Evolutionary conservation across 1,139 yeast species (phyloP), one percentile per base, ranked within the genome.

Genomic region (Blastobotrys raffinosifermentans): DNA sequence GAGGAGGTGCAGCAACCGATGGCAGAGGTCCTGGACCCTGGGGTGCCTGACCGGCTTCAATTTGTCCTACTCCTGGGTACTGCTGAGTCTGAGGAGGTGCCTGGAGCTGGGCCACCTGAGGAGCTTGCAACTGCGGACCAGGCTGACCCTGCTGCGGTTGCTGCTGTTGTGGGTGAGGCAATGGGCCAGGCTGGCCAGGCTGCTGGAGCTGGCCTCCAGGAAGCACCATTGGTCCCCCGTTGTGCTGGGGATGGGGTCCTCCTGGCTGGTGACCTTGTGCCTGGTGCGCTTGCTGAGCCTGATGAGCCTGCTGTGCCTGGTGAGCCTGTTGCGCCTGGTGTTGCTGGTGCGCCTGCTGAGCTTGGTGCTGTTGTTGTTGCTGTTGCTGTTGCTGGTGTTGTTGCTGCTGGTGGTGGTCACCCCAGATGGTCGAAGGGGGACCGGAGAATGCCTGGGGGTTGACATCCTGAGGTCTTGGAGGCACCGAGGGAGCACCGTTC

Each of bases 401-500:
- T 34, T 21, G 47, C 35, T 35, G 50, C 33, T 45, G 54, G 31
- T 48, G 48, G 34, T 54, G 48, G 27, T 49, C 47, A 18, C 54
- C 57, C 58, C 57, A 52, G 32, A 50, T 46, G 9, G 55, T 50
- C 26, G 51, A 47, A 2, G 58, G 60, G 7, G 60, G 58, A 3
- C 59, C 60, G 19, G 47, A 54, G 34, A 48, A 54, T n/a, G 48
- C 72, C 67, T 45, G 77, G 68, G 60, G 64, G 40, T 63, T 63
- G 23, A 64, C 66, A 42, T 66, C 66, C 42, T 59, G 65, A 9
- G 67, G 65, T 8, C 61, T 48, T 2, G 64, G 64, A 19, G 61
- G 60, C 4, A 47, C 42, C 18, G 34, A 40, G 19, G 56, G 57
- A 13, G 50, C 49, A 47, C 80, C 86, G 51, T 78, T 80, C 62